These are phyloP conservation scores for Gliomastix tumulicola DNA, from an alignment of 2,329 filamentous ascomycete species.

Conservation along the genomic window DNA sequence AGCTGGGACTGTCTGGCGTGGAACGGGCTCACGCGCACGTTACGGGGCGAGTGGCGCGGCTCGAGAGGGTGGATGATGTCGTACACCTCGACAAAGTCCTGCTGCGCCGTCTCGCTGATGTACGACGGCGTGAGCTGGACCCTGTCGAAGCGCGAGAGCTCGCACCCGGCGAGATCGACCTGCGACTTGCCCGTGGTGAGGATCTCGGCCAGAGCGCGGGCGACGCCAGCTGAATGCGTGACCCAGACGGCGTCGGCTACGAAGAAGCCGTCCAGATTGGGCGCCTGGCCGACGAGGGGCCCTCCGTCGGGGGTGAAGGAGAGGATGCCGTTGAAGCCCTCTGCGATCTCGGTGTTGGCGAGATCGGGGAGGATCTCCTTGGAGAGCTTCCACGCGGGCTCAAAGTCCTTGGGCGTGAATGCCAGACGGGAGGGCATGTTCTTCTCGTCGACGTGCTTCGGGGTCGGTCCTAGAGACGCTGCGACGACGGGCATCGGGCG, in stretches of 20 bases:
- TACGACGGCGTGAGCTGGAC: conserved; percentile 50
- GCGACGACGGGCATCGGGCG: conserved; percentile 53
- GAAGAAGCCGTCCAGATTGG: conserved; percentile 53
- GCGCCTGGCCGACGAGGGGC: conserved; percentile 50
- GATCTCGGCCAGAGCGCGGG: conserved; percentile 51
- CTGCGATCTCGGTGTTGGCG: conserved; percentile 39
- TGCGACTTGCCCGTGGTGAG: conserved; percentile 47
- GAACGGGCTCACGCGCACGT: conserved; percentile 53
- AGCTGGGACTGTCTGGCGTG: conserved; percentile 45
- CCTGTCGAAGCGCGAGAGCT: conserved; percentile 53
- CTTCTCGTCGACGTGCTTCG: conserved; percentile 45
- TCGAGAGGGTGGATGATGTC: conserved; percentile 57
- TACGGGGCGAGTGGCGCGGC: conserved; percentile 48
- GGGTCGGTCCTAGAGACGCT: conserved; percentile 43
- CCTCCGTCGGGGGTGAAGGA: conserved; percentile 61
- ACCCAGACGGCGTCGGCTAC: conserved; percentile 63
- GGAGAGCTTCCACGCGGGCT: conserved; percentile 50
- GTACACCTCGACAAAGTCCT: conserved; percentile 59
- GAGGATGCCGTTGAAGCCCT: conserved; percentile 60
- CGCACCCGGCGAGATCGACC: conserved; percentile 52
- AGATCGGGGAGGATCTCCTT: conserved; percentile 47
- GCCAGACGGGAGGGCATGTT: conserved; percentile 57
- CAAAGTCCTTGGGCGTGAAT: conserved; percentile 54
- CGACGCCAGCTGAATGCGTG: conserved; percentile 57
- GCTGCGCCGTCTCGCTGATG: conserved; percentile 49